These are phyloP conservation scores for Datura wrightii DNA, from an alignment of 257 asterid genomes.

Conservation along the genomic window DNA sequence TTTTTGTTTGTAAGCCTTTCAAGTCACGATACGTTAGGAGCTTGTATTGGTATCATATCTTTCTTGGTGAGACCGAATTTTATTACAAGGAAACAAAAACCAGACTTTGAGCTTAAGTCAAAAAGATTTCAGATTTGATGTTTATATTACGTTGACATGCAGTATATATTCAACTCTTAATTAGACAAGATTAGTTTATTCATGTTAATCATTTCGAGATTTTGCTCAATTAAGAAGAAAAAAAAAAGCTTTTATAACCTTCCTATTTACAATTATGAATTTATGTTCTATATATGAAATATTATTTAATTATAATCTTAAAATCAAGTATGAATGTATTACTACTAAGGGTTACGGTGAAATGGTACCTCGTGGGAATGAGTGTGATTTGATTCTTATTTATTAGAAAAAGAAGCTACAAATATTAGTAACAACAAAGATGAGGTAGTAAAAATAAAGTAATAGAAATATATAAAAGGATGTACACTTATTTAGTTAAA, in stretches of 20 bases:
- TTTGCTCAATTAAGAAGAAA: not conserved
- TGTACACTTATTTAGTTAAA: not conserved
- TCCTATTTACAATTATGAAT: not conserved
- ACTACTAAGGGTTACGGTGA: not conserved
- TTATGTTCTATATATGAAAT: not conserved
- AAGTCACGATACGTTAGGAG: constrained; percentile 24
- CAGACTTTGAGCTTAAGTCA: not conserved
- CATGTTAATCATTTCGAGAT: not conserved
- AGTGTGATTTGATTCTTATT: not conserved
- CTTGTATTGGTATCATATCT: constrained; percentile 25
- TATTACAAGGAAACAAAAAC: not conserved
- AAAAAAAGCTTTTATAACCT: too few species aligned
- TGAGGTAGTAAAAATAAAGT: not conserved
- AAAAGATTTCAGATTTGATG: not conserved
- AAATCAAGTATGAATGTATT: not conserved
- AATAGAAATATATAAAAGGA: not conserved
- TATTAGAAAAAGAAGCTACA: not conserved
- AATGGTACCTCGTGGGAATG: not conserved
- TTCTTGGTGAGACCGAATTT: constrained; percentile 16
- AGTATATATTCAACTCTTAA: not conserved
- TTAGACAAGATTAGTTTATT: not conserved
- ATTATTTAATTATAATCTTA: not conserved
- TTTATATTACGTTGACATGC: not conserved
- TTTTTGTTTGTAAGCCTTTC: constrained; percentile 11
- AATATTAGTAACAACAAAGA: not conserved